Percentiles rank a stretch among this genome's conserved stretches.
These are phyloP conservation scores for Aspergillus uvarum DNA, from an alignment of 2,329 filamentous ascomycete genomes.

Conservation along the genomic window DNA sequence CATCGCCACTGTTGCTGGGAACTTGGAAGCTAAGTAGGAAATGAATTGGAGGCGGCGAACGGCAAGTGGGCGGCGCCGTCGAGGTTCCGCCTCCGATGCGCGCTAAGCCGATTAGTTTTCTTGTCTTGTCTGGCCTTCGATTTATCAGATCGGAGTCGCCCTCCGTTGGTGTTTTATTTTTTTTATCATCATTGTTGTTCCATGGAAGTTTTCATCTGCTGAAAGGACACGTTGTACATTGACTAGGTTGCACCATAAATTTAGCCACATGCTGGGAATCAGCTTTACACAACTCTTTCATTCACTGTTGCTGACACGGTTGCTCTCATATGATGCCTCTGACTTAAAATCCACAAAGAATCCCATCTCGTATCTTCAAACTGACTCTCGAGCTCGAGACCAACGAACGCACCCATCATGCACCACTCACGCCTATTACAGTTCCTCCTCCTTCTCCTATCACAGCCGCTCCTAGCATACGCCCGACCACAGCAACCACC, in stretches of 20 bases:
- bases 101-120: slow-evolving; percentile 1
- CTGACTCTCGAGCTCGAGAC: background rate
- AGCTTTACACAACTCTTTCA: no score
- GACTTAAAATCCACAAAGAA: background rate
- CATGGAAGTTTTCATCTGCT: background rate
- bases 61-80: background rate
- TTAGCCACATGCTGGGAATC: background rate
- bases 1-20: slow-evolving; percentile 21
- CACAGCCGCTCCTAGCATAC: slow-evolving; percentile 18
- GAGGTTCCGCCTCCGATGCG: slow-evolving; percentile 1
- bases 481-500: slow-evolving; percentile 32
- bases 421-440: slow-evolving; percentile 11
- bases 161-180: no score
- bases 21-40: background rate
- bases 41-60: background rate
- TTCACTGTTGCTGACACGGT: background rate
- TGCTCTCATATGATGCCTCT: background rate
- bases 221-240: slow-evolving; percentile 2
- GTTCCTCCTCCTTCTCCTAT: slow-evolving; percentile 21
- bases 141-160: background rate
- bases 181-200: no score
- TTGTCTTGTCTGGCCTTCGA: background rate
- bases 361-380: background rate
- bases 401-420: slow-evolving; percentile 19
- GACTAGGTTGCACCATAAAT: background rate